Evolutionary conservation across 768 basidiomycete genomes (phyloP).

Genomic region (Mycena capillaripes): DNA sequence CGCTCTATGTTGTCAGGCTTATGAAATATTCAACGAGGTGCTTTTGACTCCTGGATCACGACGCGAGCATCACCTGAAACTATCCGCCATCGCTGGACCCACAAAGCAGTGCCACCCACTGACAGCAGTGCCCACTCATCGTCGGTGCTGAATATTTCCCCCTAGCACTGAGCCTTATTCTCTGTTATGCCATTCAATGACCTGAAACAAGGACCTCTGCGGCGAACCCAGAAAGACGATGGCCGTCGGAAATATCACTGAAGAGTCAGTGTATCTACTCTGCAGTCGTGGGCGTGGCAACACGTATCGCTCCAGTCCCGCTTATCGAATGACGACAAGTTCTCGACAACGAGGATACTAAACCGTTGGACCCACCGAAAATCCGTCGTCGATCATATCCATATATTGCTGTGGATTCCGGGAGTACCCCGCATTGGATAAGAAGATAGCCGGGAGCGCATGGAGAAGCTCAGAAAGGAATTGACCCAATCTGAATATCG

Average conservation of each 20-base stretch:
- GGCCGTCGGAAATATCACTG: not conserved
- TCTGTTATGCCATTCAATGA: not conserved
- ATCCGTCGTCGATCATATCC: slow-evolving; percentile 3
- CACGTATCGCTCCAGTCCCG: too few relatives aligned
- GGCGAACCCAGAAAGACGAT: not conserved
- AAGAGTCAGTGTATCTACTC: too few relatives aligned
- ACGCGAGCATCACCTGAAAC: not conserved
- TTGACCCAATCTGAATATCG: not conserved
- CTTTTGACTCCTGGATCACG: not conserved
- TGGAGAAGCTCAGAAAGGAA: not conserved
- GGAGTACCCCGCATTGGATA: not conserved
- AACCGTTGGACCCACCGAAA: slow-evolving; percentile 1
- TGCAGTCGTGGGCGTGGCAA: too few relatives aligned
- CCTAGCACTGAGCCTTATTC: not conserved
- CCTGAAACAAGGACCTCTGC: not conserved
- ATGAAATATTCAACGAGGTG: not conserved
- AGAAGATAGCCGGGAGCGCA: not conserved
- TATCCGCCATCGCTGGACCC: slow-evolving; percentile 6
- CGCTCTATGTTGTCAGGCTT: not conserved
- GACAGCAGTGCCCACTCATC: too few relatives aligned
- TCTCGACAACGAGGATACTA: not conserved
- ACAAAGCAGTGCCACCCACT: not conserved
- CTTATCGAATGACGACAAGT: not conserved
- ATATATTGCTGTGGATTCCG: not conserved
- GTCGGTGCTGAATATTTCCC: not conserved